These are phyloP conservation scores for Fusarium sp. DNA, from an alignment of 2,329 filamentous ascomycete species.

Conservation along the genomic window DNA sequence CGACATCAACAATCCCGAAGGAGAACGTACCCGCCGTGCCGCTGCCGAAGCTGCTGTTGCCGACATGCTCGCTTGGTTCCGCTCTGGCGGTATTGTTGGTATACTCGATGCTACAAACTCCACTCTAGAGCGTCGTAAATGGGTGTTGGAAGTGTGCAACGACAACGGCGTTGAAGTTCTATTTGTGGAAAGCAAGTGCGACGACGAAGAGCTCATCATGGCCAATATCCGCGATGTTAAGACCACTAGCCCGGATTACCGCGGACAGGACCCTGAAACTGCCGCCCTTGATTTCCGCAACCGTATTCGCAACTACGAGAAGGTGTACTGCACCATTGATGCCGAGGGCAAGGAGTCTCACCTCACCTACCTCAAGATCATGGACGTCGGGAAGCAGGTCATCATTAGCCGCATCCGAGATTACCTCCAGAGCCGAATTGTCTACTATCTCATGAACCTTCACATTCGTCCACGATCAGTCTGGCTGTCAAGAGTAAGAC, in stretches of 20 bases:
- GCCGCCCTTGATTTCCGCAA: constrained; percentile 93
- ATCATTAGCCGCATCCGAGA: constrained; percentile 98
- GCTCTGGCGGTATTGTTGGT: constrained; percentile 83
- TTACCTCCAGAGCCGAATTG: constrained; percentile 94
- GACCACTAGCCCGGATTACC: constrained; percentile 94
- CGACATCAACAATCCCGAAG: constrained; percentile 88
- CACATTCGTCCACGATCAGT: constrained; percentile 97
- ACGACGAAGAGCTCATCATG: constrained; percentile 97
- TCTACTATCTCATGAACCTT: constrained; percentile 98
- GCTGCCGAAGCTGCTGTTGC: constrained; percentile 92
- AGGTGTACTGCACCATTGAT: constrained; percentile 94
- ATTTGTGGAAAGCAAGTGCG: constrained; percentile 97
- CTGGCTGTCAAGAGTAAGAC: constrained; percentile 89
- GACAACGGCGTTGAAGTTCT: constrained; percentile 87
- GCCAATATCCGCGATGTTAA: constrained; percentile 98
- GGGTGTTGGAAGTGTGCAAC: constrained; percentile 87
- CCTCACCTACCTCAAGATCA: constrained; percentile 96
- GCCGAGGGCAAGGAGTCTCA: constrained; percentile 82
- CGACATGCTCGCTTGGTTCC: constrained; percentile 97
- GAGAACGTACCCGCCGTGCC: constrained; percentile 87
- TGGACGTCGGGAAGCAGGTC: constrained; percentile 94
- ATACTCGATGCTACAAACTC: constrained; percentile 98
- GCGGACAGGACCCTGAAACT: constrained; percentile 91
- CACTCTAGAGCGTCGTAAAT: constrained; percentile 87
- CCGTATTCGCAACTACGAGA: constrained; percentile 96